phyloP scores from a whole-genome alignment of 768 basidiomycete genomes.

The Pleurotus citrinopileatus region DNA sequence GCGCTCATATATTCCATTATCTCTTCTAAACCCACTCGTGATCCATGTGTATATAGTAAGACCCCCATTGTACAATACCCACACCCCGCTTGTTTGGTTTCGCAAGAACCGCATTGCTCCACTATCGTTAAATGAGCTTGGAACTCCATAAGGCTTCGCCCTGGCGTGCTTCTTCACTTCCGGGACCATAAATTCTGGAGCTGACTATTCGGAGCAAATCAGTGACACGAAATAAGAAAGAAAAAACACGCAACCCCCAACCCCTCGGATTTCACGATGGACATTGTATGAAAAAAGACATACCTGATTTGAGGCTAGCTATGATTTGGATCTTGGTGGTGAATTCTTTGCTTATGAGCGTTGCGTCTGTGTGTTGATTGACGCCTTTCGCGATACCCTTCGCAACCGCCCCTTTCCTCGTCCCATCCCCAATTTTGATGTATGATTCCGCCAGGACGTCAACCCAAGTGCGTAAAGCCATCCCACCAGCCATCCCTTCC shows the following conservation, averaged over 20 bases:
- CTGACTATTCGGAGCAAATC: conserved; percentile 32
- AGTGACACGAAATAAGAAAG: background rate
- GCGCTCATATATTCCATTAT: conserved; percentile 16
- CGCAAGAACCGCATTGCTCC: conserved; percentile 1
- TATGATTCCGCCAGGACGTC: conserved; percentile 44
- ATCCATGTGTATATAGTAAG: conserved; percentile 9
- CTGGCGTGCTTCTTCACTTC: conserved; percentile 47
- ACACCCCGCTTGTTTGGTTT: background rate
- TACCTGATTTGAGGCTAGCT: conserved; percentile 48
- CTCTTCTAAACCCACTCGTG: conserved; percentile 11
- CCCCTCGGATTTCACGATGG: background rate
- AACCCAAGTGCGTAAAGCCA: conserved; percentile 56
- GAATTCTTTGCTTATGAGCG: conserved; percentile 52
- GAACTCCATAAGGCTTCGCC: conserved; percentile 53
- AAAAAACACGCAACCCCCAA: background rate
- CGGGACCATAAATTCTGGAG: conserved; percentile 42
- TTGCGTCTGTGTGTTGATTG: conserved; percentile 46
- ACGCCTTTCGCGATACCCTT: conserved; percentile 50
- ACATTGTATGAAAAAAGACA: conserved; percentile 16
- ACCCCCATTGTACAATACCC: conserved; percentile 2
- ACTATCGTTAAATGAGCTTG: conserved; percentile 41
- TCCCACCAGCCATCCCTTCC: conserved; percentile 42
- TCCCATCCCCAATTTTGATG: conserved; percentile 13
- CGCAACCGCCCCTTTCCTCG: conserved; percentile 39
- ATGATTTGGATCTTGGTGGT: conserved; percentile 54